Evolutionary conservation across 257 asterid genomes (phyloP).

Genomic region (Forsythia viridissima): DNA sequence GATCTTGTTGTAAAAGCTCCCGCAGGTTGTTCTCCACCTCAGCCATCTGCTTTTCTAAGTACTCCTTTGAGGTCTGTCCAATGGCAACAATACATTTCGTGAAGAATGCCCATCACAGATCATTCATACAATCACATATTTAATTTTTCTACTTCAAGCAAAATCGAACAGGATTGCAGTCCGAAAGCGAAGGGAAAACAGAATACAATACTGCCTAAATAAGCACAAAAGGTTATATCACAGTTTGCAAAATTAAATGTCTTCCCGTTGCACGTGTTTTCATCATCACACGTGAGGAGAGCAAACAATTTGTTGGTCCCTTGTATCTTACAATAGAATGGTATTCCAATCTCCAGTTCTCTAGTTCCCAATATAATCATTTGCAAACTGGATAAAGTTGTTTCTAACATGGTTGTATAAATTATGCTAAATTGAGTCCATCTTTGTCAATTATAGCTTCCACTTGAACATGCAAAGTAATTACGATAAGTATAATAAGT

Average conservation of each 20-base stretch:
- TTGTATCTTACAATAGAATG: background rate
- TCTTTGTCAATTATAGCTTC: background rate
- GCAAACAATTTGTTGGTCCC: background rate
- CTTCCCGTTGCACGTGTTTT: too few species aligned
- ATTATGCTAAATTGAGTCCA: background rate
- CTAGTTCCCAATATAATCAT: background rate
- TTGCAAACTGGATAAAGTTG: background rate
- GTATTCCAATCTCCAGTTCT: background rate
- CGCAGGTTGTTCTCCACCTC: conserved; percentile 79
- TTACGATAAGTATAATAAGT: background rate
- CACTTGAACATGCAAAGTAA: background rate
- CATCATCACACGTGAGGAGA: background rate
- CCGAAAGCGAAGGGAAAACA: background rate
- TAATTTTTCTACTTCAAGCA: background rate
- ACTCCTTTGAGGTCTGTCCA: conserved; percentile 79
- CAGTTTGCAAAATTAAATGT: background rate
- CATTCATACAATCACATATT: background rate
- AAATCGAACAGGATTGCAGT: background rate
- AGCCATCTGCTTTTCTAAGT: conserved; percentile 75
- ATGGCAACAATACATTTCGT: conserved; percentile 15
- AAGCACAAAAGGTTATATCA: background rate
- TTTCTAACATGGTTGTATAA: background rate
- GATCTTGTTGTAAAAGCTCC: conserved; percentile 91
- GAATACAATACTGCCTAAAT: background rate
- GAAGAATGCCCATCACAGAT: background rate